Conservation (phyloP, 1,284 basidiomycete genomes). For the Ceratobasidium sp. region DNA sequence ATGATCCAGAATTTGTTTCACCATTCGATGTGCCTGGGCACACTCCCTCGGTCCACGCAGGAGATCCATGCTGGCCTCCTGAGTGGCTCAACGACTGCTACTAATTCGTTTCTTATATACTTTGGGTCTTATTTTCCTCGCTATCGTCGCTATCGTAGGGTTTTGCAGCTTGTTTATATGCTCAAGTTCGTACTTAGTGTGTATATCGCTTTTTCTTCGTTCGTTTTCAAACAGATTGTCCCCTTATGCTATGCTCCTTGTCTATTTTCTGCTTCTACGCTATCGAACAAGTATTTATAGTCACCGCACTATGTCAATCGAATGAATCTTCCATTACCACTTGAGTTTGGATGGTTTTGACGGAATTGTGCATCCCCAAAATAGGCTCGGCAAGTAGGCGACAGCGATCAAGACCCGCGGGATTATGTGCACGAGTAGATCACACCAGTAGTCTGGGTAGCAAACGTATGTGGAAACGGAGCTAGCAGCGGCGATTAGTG, state of each 20-base stretch:
- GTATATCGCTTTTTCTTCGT: slow-evolving; percentile 9
- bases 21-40: slow-evolving; percentile 37
- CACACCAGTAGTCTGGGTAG: not conserved
- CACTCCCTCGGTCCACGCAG: slow-evolving; percentile 25
- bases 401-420: not conserved
- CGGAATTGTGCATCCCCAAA: not conserved
- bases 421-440: not conserved
- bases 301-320: not conserved
- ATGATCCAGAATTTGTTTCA: slow-evolving; percentile 35
- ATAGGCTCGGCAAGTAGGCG: not conserved
- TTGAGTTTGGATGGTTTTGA: not conserved
- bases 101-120: not conserved
- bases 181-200: not conserved
- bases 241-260: not conserved
- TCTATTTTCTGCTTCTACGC: not conserved
- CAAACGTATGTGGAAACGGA: not conserved
- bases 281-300: not conserved
- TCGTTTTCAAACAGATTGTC: not conserved
- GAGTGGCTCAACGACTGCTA: slow-evolving; percentile 35
- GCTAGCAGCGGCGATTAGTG: not conserved
- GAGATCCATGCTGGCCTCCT: slow-evolving; percentile 37
- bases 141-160: slow-evolving; percentile 1
- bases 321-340: not conserved
- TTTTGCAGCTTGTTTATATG: not conserved
- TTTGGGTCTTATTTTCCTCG: not conserved